Evolutionary conservation across 805 yeast species (phyloP), one percentile per base, ranked within the genome.

Genomic region (Lachancea meyersii): DNA sequence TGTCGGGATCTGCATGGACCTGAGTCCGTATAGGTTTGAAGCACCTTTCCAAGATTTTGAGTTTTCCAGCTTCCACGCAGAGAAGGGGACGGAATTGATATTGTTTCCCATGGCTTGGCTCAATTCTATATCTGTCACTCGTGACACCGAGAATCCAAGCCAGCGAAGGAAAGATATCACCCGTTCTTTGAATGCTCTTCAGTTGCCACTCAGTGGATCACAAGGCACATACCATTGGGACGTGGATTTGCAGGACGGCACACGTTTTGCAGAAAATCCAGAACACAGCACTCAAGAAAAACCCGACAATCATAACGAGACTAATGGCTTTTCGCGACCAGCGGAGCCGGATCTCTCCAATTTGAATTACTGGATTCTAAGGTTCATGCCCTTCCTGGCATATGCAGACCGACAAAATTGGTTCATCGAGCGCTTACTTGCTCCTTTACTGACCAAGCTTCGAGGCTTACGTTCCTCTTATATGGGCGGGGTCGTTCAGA

Each of bases 1-100:
- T 26, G 69, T 89, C 42, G 97, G 96, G 0, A 87, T 89, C 5
- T 89, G 97, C 59, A 89, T 89, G 97, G 97, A 89, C 64, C 61
- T 89, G 48, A 88, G 86, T 58, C 96, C 96, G 0, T 83, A 85
- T 60, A 72, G 84, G 57, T 89, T 89, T 60, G 69, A 75, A 48
- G 87, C 95, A 1, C 88, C 94, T 1, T 88, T 86, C 63, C 68
- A 72, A 28, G 71, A 68, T 20, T 86, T 75, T 57, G 97, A 89
- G 60, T 86, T 84, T 61, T 72, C 89, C 0, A 58, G 63, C 22
- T 69, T 70, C 40, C 78, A 84, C 45, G 56, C 66, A 17, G 52
- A 61, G 0, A 70, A 77, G 34, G 54, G 67, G 9, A 75, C 77
- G 0, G 70, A 75, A 26, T 62, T 89, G 43, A 69, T 86, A 1